These are phyloP conservation scores for Monosporascus sp. DNA, from an alignment of 2,329 filamentous ascomycete species.

Conservation along the genomic window DNA sequence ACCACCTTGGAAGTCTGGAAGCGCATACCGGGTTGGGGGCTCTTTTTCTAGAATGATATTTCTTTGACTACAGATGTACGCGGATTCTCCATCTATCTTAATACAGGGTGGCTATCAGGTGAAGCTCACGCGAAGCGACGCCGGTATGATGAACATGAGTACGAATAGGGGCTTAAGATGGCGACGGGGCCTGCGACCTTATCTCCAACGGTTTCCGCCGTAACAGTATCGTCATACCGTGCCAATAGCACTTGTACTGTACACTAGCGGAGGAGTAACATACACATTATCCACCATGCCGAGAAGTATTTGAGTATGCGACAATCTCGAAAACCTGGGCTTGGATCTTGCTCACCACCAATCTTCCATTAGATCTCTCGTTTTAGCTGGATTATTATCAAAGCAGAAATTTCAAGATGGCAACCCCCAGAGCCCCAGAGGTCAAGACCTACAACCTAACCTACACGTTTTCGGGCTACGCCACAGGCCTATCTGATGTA, in stretches of 20 bases:
- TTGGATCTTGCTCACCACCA: no score
- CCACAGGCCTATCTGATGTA: constrained; percentile 71
- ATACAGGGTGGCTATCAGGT: no score
- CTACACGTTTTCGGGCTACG: constrained; percentile 85
- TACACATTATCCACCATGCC: not conserved
- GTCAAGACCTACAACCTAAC: constrained; percentile 73
- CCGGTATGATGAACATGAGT: no score
- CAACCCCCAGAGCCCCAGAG: constrained; percentile 40
- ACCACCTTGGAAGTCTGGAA: no score
- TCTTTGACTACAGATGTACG: no score
- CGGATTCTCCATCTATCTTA: no score
- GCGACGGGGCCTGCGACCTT: not conserved
- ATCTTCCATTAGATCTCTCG: not conserved
- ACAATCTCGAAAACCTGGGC: not conserved
- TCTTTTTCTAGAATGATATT: no score
- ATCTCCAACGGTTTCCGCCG: not conserved
- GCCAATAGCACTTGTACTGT: not conserved
- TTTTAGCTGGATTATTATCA: not conserved
- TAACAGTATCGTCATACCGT: not conserved
- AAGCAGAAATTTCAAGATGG: constrained; percentile 17
- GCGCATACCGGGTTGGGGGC: no score
- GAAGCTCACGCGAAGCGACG: no score
- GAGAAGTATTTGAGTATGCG: not conserved
- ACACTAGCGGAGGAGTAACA: not conserved
- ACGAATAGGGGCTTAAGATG: no score